Evolutionary conservation across 257 asterid species (phyloP).

Genomic region (Solanum piurae): DNA sequence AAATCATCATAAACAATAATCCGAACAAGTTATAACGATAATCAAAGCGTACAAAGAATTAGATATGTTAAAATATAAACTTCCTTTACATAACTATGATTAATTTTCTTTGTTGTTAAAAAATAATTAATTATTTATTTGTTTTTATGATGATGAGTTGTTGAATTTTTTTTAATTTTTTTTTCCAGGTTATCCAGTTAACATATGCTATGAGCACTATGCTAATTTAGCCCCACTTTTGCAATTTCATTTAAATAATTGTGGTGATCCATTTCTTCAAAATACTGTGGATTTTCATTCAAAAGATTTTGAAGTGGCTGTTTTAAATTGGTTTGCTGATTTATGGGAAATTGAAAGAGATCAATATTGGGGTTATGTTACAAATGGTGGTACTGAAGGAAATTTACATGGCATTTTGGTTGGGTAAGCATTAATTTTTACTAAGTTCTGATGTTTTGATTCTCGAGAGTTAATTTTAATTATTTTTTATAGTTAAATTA

Average conservation of each 20-base stretch:
- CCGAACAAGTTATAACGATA: background rate
- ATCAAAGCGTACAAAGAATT: too few relatives aligned
- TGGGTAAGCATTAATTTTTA: background rate
- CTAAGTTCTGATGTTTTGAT: background rate
- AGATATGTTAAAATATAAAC: background rate
- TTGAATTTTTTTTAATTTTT: background rate
- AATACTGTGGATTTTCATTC: constrained; percentile 8
- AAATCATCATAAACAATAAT: background rate
- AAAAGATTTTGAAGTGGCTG: constrained; percentile 16
- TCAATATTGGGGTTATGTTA: constrained; percentile 18
- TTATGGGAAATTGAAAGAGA: constrained; percentile 10
- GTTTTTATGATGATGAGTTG: background rate
- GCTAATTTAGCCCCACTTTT: background rate
- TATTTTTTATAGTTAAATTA: too few relatives aligned
- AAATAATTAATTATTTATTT: background rate
- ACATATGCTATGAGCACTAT: background rate
- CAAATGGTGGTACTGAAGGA: constrained; percentile 21
- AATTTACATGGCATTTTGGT: constrained; percentile 15
- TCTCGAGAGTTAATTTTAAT: background rate
- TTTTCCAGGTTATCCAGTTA: constrained; percentile 2
- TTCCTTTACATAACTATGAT: background rate
- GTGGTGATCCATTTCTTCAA: constrained; percentile 8
- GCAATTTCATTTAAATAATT: constrained; percentile 4
- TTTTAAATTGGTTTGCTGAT: constrained; percentile 15
- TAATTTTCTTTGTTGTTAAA: too few relatives aligned